Evolutionary conservation across 1,139 yeast genomes (phyloP), one percentile per base, ranked within the genome.

Genomic region (Meyerozyma smithsonii): DNA sequence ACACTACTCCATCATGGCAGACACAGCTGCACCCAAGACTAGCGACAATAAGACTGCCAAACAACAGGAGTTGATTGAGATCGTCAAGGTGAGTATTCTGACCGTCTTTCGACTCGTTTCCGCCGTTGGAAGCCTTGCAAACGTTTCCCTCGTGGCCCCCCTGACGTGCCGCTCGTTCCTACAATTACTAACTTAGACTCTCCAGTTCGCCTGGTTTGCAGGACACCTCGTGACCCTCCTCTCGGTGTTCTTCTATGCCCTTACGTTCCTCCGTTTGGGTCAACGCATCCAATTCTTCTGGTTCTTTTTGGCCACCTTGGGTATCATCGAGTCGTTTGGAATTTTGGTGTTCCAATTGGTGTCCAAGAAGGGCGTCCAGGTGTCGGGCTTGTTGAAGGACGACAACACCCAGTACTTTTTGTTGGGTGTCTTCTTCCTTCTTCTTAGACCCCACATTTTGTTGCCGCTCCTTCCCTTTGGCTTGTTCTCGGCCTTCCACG

Each of bases 261-360:
- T 84, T 39, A 71, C 84, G 19, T 75, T 52, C 42, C 36, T 53
- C 40, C 47, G 49, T 23, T 43, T 55, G 26, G 53, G 53, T 30
- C 50, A 45, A 15, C 26, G 46, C 16, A 38, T 52, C 49, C 53
- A 73, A 71, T 47, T 48, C 54, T 39, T 60, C 42, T 73, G 84
- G 70, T 88, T 86, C 64, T 71, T 77, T 41, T 54, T 77, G 41
- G 73, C 86, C 2, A 80, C 80, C 46, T 38, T 81, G 10, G 85
- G 92, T 12, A 81, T 85, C 5, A 58, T 86, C 37, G 76, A 73
- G 49, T 81, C 95, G 28, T 89, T 87, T 61, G 89, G 88, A 18
- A 78, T 90, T 47, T 84, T 88, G 44, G 62, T 85, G 23, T 81
- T 70, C 61, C 92, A 88, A 53, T 50, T 59, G 43, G 49, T 62